Conservation (phyloP, 2,329 filamentous ascomycete genomes). For the Aotearoamyces nothofagi region DNA sequence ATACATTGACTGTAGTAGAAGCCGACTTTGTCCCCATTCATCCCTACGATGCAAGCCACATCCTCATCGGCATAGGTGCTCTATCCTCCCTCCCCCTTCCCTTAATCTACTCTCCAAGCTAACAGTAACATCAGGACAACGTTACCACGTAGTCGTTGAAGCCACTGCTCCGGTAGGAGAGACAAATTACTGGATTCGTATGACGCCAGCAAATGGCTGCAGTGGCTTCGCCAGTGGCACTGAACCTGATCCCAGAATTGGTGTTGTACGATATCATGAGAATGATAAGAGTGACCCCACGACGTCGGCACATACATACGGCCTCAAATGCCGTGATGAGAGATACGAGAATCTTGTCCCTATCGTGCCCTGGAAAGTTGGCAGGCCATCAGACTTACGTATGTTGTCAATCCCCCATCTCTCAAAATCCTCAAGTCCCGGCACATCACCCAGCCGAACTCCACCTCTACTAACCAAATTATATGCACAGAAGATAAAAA, state of each 20-base stretch:
- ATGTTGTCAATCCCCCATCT: no score
- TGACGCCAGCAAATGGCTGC: conserved; percentile 35
- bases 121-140: conserved; percentile 28
- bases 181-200: conserved; percentile 29
- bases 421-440: no score
- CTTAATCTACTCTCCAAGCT: background rate
- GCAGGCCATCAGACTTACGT: no score
- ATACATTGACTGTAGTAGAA: conserved; percentile 43
- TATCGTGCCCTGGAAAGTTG: conserved; percentile 11
- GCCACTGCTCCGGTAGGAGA: conserved; percentile 23
- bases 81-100: background rate
- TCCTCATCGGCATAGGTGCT: conserved; percentile 34
- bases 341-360: conserved; percentile 12
- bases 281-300: conserved; percentile 7
- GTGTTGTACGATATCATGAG: conserved; percentile 14
- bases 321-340: conserved; percentile 10
- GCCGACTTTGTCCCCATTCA: conserved; percentile 43
- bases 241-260: conserved; percentile 11
- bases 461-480: no score
- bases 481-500: no score
- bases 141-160: conserved; percentile 24
- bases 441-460: no score
- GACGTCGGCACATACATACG: conserved; percentile 4
- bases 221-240: conserved; percentile 32
- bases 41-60: conserved; percentile 28